Conservation (phyloP, 495 filamentous ascomycete species). For the Viridothelium virens region DNA sequence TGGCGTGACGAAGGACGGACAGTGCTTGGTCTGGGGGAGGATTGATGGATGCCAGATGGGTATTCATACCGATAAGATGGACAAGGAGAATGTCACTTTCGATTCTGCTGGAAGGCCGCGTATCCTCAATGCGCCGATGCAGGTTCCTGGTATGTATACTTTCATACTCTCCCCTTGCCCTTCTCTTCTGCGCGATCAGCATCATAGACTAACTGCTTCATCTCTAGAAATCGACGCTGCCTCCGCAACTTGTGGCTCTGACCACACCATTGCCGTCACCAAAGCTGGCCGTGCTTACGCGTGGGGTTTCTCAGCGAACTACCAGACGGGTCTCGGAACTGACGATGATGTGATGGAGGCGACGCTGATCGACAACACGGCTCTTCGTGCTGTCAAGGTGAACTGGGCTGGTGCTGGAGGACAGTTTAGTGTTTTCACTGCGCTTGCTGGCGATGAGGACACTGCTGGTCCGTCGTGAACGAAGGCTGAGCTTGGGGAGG, state of each 20-base stretch:
- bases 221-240: conserved; percentile 17
- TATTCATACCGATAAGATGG: conserved; percentile 43
- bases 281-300: conserved; percentile 53
- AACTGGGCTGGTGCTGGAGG: conserved; percentile 54
- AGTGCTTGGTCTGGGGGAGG: conserved; percentile 62
- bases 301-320: conserved; percentile 62
- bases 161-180: background rate
- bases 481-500: conserved; percentile 57
- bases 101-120: conserved; percentile 48
- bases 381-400: conserved; percentile 51
- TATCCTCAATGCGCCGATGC: conserved; percentile 49
- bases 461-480: conserved; percentile 37
- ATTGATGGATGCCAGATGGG: conserved; percentile 58
- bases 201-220: background rate
- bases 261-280: conserved; percentile 55
- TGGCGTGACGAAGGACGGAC: conserved; percentile 52
- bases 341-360: conserved; percentile 42
- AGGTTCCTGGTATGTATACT: conserved; percentile 35
- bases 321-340: conserved; percentile 59
- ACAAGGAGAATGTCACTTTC: conserved; percentile 49
- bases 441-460: conserved; percentile 11
- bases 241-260: conserved; percentile 41
- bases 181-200: background rate
- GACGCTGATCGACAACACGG: conserved; percentile 55
- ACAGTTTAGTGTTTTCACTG: conserved; percentile 56